A percentile compares a stretch with the other conserved stretches of the same genome.
Evolutionary conservation across 202 grass and related monocot genomes (phyloP).

Genomic region (Saccharum hybrid): DNA sequence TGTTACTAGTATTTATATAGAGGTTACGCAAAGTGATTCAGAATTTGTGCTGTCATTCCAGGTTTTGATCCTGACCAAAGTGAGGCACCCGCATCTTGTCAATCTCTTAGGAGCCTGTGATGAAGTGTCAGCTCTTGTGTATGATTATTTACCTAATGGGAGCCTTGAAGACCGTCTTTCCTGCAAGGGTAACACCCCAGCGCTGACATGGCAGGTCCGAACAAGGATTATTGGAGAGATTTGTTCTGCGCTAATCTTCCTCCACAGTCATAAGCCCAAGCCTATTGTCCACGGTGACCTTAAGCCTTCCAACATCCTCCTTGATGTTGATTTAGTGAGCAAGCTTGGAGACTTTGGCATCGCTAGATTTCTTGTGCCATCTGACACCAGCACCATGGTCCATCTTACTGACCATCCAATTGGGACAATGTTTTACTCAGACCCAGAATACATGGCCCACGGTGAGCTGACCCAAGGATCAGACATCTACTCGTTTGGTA

Average conservation of each 20-base stretch:
- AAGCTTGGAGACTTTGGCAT: slow-evolving; percentile 66
- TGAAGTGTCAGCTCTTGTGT: slow-evolving; percentile 52
- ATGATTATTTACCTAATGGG: slow-evolving; percentile 59
- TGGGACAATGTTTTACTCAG: slow-evolving; percentile 57
- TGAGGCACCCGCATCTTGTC: slow-evolving; percentile 70
- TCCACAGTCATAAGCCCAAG: slow-evolving; percentile 59
- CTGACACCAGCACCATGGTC: slow-evolving; percentile 35
- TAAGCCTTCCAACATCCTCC: slow-evolving; percentile 62
- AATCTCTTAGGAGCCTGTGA: slow-evolving; percentile 59
- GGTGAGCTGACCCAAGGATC: slow-evolving; percentile 54
- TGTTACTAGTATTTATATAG: slow-evolving; percentile 9
- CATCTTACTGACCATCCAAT: slow-evolving; percentile 30
- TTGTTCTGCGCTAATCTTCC: slow-evolving; percentile 63
- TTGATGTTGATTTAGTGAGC: slow-evolving; percentile 53
- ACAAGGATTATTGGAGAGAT: slow-evolving; percentile 61
- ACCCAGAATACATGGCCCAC: slow-evolving; percentile 53
- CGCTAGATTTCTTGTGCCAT: slow-evolving; percentile 43
- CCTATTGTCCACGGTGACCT: slow-evolving; percentile 63
- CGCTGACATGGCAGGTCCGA: slow-evolving; percentile 61
- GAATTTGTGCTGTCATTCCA: slow-evolving; percentile 26
- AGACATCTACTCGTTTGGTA: slow-evolving; percentile 61
- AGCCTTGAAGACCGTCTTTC: slow-evolving; percentile 58
- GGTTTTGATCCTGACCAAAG: slow-evolving; percentile 57
- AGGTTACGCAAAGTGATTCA: not conserved
- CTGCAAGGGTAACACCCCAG: slow-evolving; percentile 31